phyloP scores from a whole-genome alignment of 1,139 yeast species.

The Suhomyces atakaporum region DNA sequence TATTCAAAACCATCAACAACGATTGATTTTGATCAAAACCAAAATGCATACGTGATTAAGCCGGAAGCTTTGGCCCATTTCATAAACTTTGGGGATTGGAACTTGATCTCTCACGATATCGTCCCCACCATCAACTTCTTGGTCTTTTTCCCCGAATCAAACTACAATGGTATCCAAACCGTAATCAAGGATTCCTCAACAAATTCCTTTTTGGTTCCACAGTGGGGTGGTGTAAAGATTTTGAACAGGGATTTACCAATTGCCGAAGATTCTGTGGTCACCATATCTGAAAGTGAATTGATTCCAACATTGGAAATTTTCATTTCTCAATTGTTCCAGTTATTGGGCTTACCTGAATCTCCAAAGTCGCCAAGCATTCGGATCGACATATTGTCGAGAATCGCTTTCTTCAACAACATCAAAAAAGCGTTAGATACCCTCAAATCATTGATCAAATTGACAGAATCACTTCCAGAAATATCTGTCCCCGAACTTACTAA shows the following conservation, averaged over 20 bases:
- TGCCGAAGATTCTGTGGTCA: slow-evolving; percentile 21
- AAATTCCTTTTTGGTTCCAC: slow-evolving; percentile 79
- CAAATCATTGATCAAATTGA: slow-evolving; percentile 67
- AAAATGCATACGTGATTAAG: slow-evolving; percentile 35
- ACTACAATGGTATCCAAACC: slow-evolving; percentile 46
- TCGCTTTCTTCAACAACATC: slow-evolving; percentile 57
- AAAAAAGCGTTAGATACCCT: slow-evolving; percentile 55
- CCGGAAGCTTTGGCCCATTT: slow-evolving; percentile 62
- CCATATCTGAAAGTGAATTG: slow-evolving; percentile 49
- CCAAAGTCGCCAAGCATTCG: slow-evolving; percentile 61
- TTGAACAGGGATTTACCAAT: slow-evolving; percentile 45
- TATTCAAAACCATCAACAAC: slow-evolving; percentile 49
- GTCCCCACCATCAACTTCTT: slow-evolving; percentile 73
- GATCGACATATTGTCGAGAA: slow-evolving; percentile 66
- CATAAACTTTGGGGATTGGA: slow-evolving; percentile 80
- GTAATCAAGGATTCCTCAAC: slow-evolving; percentile 49
- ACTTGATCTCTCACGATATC: slow-evolving; percentile 54
- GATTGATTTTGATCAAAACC: slow-evolving; percentile 26
- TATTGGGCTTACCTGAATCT: slow-evolving; percentile 65
- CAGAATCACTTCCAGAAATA: slow-evolving; percentile 70
- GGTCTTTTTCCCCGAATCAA: slow-evolving; percentile 57
- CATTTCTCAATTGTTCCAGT: slow-evolving; percentile 69
- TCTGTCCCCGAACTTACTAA: slow-evolving; percentile 75
- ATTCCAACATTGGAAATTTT: slow-evolving; percentile 65
- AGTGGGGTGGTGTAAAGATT: slow-evolving; percentile 79